Conservation (phyloP, 129 eudicot species). For the Tagetes erecta region DNA sequence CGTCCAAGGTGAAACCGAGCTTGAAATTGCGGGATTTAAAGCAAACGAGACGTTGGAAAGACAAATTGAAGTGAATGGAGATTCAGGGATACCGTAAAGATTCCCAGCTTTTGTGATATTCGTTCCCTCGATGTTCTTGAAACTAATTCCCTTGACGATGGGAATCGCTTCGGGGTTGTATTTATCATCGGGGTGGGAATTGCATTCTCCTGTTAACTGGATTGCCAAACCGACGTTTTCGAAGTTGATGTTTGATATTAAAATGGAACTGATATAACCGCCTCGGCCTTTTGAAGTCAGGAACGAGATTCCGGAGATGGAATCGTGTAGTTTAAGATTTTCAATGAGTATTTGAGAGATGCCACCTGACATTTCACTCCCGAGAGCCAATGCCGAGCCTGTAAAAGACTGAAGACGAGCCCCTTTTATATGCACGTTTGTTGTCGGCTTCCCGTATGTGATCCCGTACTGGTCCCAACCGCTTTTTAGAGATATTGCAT, state of each 20-base stretch:
- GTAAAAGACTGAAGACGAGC: constrained; percentile 51
- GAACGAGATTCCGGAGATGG: constrained; percentile 55
- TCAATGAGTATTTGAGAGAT: constrained; percentile 58
- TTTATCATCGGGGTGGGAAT: constrained; percentile 68
- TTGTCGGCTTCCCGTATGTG: constrained; percentile 51
- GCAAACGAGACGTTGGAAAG: constrained; percentile 57
- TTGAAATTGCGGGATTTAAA: constrained; percentile 28
- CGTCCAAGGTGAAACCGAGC: constrained; percentile 49
- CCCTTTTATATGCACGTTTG: constrained; percentile 51
- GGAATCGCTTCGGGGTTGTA: constrained; percentile 76
- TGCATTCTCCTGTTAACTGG: constrained; percentile 52
- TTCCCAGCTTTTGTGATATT: constrained; percentile 59
- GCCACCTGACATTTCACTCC: constrained; percentile 95
- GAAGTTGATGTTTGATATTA: constrained; percentile 40
- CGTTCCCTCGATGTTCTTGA: constrained; percentile 52
- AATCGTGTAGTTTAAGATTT: constrained; percentile 46
- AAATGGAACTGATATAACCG: constrained; percentile 51
- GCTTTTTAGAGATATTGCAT: constrained; percentile 76
- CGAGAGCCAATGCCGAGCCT: constrained; percentile 72
- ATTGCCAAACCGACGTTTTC: constrained; percentile 49
- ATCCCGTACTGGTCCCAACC: constrained; percentile 97
- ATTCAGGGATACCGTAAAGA: constrained; percentile 56
- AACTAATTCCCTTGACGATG: constrained; percentile 44
- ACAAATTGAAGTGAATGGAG: constrained; percentile 68
- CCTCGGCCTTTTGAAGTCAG: constrained; percentile 82